Conservation (phyloP, 2,329 filamentous ascomycete species). For the Trichoderma sp. region DNA sequence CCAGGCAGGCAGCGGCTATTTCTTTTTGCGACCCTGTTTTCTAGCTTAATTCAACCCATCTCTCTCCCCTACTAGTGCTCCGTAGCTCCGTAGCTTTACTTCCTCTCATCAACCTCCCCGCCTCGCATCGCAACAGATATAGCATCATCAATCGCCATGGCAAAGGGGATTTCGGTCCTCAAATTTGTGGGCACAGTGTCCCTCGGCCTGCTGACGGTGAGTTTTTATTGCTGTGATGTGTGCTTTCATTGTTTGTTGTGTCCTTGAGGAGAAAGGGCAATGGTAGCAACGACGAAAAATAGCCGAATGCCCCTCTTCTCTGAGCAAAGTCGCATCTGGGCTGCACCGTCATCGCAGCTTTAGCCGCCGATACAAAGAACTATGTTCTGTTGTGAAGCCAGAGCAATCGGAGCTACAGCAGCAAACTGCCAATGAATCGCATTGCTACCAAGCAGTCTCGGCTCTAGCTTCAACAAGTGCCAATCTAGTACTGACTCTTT, state of each 20-base stretch:
- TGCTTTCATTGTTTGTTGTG: background rate
- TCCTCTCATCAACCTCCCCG: background rate
- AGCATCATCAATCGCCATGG: slow-evolving; percentile 58
- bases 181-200: slow-evolving; percentile 95
- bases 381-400: background rate
- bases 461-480: background rate
- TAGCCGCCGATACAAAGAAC: background rate
- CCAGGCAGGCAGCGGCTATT: slow-evolving; percentile 15
- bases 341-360: slow-evolving; percentile 8
- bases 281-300: background rate
- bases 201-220: slow-evolving; percentile 83
- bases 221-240: slow-evolving; percentile 40
- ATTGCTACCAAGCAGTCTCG: background rate
- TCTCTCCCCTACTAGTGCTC: background rate
- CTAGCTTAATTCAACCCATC: background rate
- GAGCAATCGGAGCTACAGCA: background rate
- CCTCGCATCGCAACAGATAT: background rate
- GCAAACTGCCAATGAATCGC: background rate
- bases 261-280: background rate
- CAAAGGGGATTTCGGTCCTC: slow-evolving; percentile 72
- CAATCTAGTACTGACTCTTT: slow-evolving; percentile 4
- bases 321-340: background rate
- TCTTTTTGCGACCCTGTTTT: slow-evolving; percentile 11
- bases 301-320: slow-evolving; percentile 11
- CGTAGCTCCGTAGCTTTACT: background rate